phyloP scores from a whole-genome alignment of 768 basidiomycete genomes.

The Rubroboletus satanas region DNA sequence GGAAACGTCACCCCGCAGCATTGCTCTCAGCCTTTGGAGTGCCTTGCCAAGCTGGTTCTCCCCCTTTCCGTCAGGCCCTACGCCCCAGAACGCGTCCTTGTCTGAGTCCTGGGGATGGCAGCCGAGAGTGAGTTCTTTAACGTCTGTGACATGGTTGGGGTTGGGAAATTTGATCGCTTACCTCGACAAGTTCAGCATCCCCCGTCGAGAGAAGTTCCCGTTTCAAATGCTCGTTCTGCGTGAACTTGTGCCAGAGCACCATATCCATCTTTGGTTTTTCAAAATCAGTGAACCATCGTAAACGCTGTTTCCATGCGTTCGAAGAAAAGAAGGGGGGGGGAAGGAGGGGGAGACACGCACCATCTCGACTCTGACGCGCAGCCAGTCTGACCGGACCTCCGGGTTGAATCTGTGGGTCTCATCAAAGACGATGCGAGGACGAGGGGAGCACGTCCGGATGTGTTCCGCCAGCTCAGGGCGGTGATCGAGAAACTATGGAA shows the following conservation, averaged over 20 bases:
- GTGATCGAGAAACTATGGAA: conserved; percentile 32
- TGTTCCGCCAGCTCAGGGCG: conserved; percentile 35
- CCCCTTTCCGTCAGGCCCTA: conserved; percentile 36
- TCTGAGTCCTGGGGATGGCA: conserved; percentile 22
- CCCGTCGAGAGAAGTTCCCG: conserved; percentile 36
- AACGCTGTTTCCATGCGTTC: conserved; percentile 13
- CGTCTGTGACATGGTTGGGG: background rate
- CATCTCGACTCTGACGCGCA: conserved; percentile 32
- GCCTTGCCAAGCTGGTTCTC: conserved; percentile 42
- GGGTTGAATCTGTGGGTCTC: conserved; percentile 36
- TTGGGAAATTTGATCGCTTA: conserved; percentile 22
- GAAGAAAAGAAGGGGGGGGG: conserved; percentile 4
- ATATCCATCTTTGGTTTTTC: conserved; percentile 33
- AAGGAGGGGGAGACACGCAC: conserved; percentile 8
- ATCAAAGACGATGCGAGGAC: conserved; percentile 32
- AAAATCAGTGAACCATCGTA: conserved; percentile 4
- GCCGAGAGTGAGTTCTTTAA: conserved; percentile 14
- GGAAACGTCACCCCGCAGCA: conserved; percentile 25
- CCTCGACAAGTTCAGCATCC: conserved; percentile 37
- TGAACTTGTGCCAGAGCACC: conserved; percentile 39
- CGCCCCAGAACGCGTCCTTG: conserved; percentile 42
- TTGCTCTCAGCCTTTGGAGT: conserved; percentile 35
- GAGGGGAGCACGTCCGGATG: conserved; percentile 32
- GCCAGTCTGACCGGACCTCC: conserved; percentile 35
- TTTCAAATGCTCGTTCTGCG: conserved; percentile 36